These are phyloP conservation scores for Spinacia oleracea DNA, from an alignment of 179 eudicot genomes.

Conservation along the genomic window DNA sequence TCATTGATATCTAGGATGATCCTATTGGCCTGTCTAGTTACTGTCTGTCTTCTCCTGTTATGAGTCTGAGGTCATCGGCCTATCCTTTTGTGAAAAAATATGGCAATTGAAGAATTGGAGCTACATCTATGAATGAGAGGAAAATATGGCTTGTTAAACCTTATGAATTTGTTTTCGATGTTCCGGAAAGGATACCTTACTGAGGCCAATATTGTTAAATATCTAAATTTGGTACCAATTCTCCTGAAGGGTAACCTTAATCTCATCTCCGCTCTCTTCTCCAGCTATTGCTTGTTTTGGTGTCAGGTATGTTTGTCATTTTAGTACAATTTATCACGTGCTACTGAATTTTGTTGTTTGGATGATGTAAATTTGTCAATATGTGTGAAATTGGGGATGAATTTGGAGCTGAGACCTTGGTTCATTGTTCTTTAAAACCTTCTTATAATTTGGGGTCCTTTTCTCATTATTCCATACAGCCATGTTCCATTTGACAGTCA, in stretches of 20 bases:
- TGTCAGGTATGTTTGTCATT: slow-evolving; percentile 14
- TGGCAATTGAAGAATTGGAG: not conserved
- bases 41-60: no score
- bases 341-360: not conserved
- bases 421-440: not conserved
- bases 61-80: no score
- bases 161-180: not conserved
- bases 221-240: not conserved
- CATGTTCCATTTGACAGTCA: not conserved
- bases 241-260: not conserved
- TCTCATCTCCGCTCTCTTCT: not conserved
- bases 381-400: slow-evolving; percentile 2
- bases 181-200: not conserved
- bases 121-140: not conserved
- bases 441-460: not conserved
- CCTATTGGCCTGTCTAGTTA: no score
- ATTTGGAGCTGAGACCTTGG: not conserved
- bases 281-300: slow-evolving; percentile 10
- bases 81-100: not conserved
- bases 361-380: not conserved
- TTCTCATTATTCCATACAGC: not conserved
- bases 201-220: not conserved
- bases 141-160: slow-evolving; percentile 10
- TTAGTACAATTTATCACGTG: not conserved
- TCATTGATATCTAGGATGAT: no score